Base-by-base conservation (phyloP, 331 rosid species). In the Quercus lobata region DNA sequence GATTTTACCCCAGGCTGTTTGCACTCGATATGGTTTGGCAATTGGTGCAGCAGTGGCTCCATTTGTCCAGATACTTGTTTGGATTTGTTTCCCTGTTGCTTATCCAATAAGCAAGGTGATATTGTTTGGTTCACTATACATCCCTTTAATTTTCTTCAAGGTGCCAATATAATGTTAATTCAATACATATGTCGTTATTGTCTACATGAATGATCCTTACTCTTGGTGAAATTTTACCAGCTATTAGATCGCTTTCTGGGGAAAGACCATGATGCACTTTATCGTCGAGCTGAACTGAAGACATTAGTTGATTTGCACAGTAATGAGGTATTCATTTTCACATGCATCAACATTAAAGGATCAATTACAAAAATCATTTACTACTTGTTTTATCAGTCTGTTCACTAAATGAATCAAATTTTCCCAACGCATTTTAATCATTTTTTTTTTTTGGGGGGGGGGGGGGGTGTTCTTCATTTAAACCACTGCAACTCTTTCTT, bases 211-310 rank as follows among this genome's bases (percentile, higher is more conserved):
- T 35, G 72, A 68, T 58, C 70, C 56, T 68, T 57, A 18, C 16
- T 82, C 46, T 69, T 49, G 65, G 25, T 77, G 71, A 1, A 75
- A 80, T 65, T 53, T 49, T 83, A 78, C 74, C 88, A 96, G 99
- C 79, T 96, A 71, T 80, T 96, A 76, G 98, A 96, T 87, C 82
- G 2, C 86, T 84, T 93, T 83, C 76, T 93, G 22, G 99, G 99
- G 30, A 91, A 88, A 83, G 85, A 92, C 56, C 88, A 86, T 57
- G 87, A 72, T 76, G 94, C 98, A 61, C 86, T 93, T 74, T 96
- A 93, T 78, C 98, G 99, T 44, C 84, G 99, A 89, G 99, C 98
- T 75, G 99, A 96, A 87, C 76, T 96, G 84, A 96, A 96, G 89
- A 90, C 97, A 14, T 98, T 96, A 1, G 97, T 96, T 18, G 53